phyloP scores from a whole-genome alignment of 805 yeast genomes.

The Metschnikowia kunwiensis region DNA sequence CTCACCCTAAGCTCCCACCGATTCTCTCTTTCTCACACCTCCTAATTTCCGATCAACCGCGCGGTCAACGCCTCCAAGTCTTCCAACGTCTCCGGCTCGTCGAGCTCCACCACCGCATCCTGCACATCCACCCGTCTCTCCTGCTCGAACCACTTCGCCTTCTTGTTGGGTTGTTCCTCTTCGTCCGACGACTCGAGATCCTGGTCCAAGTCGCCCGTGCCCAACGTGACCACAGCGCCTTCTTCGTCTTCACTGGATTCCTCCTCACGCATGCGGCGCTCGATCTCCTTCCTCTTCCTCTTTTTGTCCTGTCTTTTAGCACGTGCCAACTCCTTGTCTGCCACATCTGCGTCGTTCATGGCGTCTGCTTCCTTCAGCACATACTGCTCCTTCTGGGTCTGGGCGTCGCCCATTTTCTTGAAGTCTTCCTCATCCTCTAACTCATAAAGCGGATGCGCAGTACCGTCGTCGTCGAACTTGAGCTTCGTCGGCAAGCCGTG shows the following conservation, averaged over 20 bases:
- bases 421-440: slow-evolving; percentile 88
- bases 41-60: slow-evolving; percentile 33
- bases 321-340: slow-evolving; percentile 74
- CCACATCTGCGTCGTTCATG: slow-evolving; percentile 70
- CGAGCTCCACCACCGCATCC: slow-evolving; percentile 60
- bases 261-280: slow-evolving; percentile 50
- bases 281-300: slow-evolving; percentile 79
- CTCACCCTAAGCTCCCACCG: not conserved
- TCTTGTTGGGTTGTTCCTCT: slow-evolving; percentile 36
- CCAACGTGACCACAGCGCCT: slow-evolving; percentile 29
- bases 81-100: slow-evolving; percentile 86
- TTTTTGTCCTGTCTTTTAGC: slow-evolving; percentile 84
- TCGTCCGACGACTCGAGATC: slow-evolving; percentile 43
- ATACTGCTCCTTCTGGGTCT: slow-evolving; percentile 62
- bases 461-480: slow-evolving; percentile 91
- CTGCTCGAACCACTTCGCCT: slow-evolving; percentile 51
- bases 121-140: slow-evolving; percentile 22
- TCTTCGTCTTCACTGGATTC: slow-evolving; percentile 26
- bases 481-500: slow-evolving; percentile 74
- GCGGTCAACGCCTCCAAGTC: slow-evolving; percentile 88
- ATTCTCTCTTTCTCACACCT: not conserved
- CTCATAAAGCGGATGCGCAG: slow-evolving; percentile 87
- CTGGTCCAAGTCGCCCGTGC: slow-evolving; percentile 41
- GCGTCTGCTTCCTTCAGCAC: slow-evolving; percentile 61
- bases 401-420: slow-evolving; percentile 67